Percentiles rank a stretch among this genome's conserved stretches.
Evolutionary conservation across 805 yeast species (phyloP).

Genomic region (Brettanomyces naardenensis): DNA sequence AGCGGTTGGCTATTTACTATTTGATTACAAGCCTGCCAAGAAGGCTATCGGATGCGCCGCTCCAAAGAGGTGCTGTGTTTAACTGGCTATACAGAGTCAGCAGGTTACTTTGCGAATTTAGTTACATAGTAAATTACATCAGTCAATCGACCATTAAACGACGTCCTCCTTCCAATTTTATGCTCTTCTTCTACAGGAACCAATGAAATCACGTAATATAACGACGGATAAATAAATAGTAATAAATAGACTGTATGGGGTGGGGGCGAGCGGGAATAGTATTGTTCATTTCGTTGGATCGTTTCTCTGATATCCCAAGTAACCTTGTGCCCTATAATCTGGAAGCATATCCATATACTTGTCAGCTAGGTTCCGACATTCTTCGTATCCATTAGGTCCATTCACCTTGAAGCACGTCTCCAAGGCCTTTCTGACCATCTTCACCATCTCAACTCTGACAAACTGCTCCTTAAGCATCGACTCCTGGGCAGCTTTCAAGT

Average conservation of each 20-base stretch:
- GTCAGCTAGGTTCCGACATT: slow-evolving; percentile 73
- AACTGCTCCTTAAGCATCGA: slow-evolving; percentile 75
- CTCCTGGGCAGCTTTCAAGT: slow-evolving; percentile 66
- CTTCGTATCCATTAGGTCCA: slow-evolving; percentile 66
- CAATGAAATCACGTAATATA: no score
- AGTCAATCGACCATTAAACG: not conserved
- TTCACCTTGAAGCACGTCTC: slow-evolving; percentile 56
- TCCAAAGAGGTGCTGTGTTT: slow-evolving; percentile 14
- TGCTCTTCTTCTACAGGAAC: no score
- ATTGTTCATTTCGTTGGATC: slow-evolving; percentile 60
- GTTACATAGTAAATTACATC: no score
- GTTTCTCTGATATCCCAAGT: slow-evolving; percentile 80
- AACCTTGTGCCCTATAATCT: slow-evolving; percentile 59
- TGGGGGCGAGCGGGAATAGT: no score
- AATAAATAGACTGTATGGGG: not conserved
- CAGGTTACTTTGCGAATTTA: no score
- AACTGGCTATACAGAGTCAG: no score
- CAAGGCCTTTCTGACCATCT: slow-evolving; percentile 64
- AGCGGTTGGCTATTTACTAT: slow-evolving; percentile 11
- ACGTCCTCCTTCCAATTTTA: no score
- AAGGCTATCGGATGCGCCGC: slow-evolving; percentile 4
- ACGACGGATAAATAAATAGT: slow-evolving; percentile 1
- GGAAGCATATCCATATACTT: slow-evolving; percentile 74
- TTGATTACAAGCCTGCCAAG: slow-evolving; percentile 8
- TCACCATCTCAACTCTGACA: slow-evolving; percentile 61